phyloP scores from a whole-genome alignment of 2,329 filamentous ascomycete genomes.

The Talaromyces verruculosus region DNA sequence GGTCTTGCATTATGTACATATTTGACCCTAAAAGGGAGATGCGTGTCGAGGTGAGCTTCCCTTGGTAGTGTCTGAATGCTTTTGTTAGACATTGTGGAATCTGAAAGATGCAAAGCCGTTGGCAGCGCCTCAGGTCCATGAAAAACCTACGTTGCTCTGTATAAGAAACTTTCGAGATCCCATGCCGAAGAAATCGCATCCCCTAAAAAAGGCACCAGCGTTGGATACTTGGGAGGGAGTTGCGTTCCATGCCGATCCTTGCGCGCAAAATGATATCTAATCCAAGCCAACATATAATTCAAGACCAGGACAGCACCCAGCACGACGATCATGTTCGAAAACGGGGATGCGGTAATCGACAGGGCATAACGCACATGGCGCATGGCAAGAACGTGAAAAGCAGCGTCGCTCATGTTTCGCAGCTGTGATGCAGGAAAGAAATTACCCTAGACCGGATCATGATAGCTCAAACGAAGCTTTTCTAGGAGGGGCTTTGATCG shows the following conservation, averaged over 20 bases:
- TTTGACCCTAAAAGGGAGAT: conserved; percentile 7
- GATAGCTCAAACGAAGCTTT: background rate
- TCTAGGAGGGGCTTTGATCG: background rate
- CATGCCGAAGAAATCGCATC: background rate
- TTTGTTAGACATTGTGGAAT: background rate
- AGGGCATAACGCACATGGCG: background rate
- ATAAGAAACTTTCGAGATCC: background rate
- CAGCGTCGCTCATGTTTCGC: background rate
- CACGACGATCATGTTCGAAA: background rate
- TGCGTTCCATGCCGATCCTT: background rate
- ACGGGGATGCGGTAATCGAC: background rate
- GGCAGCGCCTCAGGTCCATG: background rate
- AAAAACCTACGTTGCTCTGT: background rate
- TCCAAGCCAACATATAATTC: background rate
- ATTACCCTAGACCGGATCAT: background rate
- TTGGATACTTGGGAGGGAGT: background rate
- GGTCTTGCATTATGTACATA: conserved; percentile 1
- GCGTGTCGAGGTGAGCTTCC: background rate
- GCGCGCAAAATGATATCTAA: background rate
- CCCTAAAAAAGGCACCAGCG: background rate
- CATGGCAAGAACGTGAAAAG: background rate
- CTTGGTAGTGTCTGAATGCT: background rate
- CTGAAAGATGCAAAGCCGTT: background rate
- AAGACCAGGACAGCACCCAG: background rate
- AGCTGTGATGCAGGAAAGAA: background rate